Evolutionary conservation across 2,329 filamentous ascomycete genomes (phyloP).

Genomic region (Botryosphaeria dothidea): DNA sequence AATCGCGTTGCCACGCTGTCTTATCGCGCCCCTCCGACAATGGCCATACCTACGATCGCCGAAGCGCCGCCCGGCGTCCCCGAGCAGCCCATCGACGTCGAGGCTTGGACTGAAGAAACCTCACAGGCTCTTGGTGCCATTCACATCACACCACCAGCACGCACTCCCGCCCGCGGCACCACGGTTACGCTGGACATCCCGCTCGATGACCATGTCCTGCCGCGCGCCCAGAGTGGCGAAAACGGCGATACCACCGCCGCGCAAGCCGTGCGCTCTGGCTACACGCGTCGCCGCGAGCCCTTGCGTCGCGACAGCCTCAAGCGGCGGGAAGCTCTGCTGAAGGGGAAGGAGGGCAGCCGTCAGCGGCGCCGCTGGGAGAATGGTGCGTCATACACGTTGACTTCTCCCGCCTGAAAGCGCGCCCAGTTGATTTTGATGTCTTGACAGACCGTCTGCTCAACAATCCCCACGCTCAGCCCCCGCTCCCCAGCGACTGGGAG

Average conservation of each 20-base stretch:
- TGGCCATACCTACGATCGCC: not conserved
- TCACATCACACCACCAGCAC: conserved; percentile 35
- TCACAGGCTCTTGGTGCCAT: conserved; percentile 45
- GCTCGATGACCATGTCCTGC: conserved; percentile 60
- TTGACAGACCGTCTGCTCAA: conserved; percentile 74
- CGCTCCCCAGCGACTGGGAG: conserved; percentile 79
- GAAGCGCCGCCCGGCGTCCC: not conserved
- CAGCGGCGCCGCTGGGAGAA: conserved; percentile 94
- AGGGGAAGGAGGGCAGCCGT: conserved; percentile 87
- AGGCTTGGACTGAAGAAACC: conserved; percentile 51
- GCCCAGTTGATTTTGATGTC: not conserved
- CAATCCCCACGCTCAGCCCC: conserved; percentile 84
- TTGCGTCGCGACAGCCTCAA: conserved; percentile 63
- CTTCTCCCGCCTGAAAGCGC: not conserved
- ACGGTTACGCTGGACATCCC: conserved; percentile 71
- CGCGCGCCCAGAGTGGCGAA: conserved; percentile 29
- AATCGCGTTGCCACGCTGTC: not conserved
- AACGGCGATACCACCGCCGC: conserved; percentile 39
- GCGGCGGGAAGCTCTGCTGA: conserved; percentile 73
- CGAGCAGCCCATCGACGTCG: conserved; percentile 40
- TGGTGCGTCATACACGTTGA: conserved; percentile 52
- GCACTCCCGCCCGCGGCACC: conserved; percentile 49
- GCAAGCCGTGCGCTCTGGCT: conserved; percentile 47
- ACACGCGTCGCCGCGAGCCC: conserved; percentile 55
- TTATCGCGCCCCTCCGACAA: conserved; percentile 1